Base-by-base conservation (phyloP, 2,329 filamentous ascomycete genomes). In the Pseudogymnoascus sp. region DNA sequence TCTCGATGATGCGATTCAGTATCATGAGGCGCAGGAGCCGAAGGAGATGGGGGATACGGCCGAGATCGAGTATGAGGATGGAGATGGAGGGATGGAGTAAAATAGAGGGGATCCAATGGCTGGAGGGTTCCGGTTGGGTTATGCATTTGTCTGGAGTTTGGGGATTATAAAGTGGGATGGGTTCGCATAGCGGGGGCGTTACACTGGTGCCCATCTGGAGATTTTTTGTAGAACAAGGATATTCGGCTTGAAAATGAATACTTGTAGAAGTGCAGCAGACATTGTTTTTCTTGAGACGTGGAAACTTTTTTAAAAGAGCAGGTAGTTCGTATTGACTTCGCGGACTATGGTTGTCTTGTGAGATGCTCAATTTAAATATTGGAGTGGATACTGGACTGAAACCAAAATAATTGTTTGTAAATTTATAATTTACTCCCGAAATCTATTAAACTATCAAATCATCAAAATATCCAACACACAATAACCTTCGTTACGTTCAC, bases 1-100 rank as follows among this genome's bases (percentile, higher is more conserved):
- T 76, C 94, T 97, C 69, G 92, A 97, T 73, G 91, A 97, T 76
- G 90, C 90, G 28, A 94, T 96, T 67, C 92, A 96, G 73, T 97
- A 85, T 74, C 90, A 96, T 72, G 92, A 97, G 74, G 90, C 92
- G 11, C 92, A 97, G 73, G 92, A 97, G 75, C 92, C 92, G 7
- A 87, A 84, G 69, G 92, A 97, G 73, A 88, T 91, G 5, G 82
- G 83, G 58, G 80, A 82, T 41, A 75, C 76, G 62, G 88, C 91
- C 66, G 82, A 83, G 58, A 79, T 83, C 64, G 83, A 85, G 38
- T 63, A 67, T 42, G 79, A 79, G 11, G 76, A 79, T 11, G 73
- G 76, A 49, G 74, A 76, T 23, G 72, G 74, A 33, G 68, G 70
- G 7, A 38, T 38, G 36, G 36, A 16, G 6, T 38, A 41, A 16